A percentile compares a stretch with the other conserved stretches of the same genome.
phyloP scores from a whole-genome alignment of 2,329 filamentous ascomycete genomes.

The Phaeosphaeria sp. region DNA sequence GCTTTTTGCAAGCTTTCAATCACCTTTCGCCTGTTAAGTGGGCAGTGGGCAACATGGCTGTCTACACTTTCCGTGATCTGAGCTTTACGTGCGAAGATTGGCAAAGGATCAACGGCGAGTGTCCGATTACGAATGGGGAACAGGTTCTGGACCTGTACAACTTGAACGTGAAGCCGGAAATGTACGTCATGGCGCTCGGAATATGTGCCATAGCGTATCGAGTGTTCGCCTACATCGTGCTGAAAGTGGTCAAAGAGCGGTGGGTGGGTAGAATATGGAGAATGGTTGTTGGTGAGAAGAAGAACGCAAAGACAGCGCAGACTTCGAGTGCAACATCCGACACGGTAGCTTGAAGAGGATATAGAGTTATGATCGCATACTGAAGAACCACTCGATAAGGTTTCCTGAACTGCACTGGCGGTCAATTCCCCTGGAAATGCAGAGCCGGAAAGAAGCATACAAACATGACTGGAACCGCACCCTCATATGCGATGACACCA shows the following conservation, averaged over 20 bases:
- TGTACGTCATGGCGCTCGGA: slow-evolving; percentile 69
- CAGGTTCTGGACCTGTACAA: slow-evolving; percentile 73
- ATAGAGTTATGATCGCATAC: background rate
- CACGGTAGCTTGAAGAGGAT: background rate
- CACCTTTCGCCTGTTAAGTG: slow-evolving; percentile 77
- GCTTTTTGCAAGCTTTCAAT: slow-evolving; percentile 71
- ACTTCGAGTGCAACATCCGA: background rate
- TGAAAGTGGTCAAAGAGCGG: slow-evolving; percentile 62
- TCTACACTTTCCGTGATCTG: slow-evolving; percentile 67
- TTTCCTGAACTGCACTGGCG: background rate
- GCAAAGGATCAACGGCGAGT: slow-evolving; percentile 67
- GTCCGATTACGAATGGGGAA: slow-evolving; percentile 69
- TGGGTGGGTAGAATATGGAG: slow-evolving; percentile 52
- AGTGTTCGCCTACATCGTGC: slow-evolving; percentile 64
- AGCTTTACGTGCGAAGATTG: slow-evolving; percentile 67
- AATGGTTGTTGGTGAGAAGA: slow-evolving; percentile 26
- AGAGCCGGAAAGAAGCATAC: background rate
- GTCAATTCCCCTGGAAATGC: no score
- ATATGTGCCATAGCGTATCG: slow-evolving; percentile 71
- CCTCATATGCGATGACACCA: slow-evolving; percentile 32
- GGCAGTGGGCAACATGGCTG: slow-evolving; percentile 69
- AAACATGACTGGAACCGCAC: background rate
- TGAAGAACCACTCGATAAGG: background rate
- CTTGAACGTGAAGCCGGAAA: slow-evolving; percentile 65
- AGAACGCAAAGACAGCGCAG: background rate